These are phyloP conservation scores for Vaccinium myrtillus DNA, from an alignment of 148 eudicot genomes.

Conservation along the genomic window DNA sequence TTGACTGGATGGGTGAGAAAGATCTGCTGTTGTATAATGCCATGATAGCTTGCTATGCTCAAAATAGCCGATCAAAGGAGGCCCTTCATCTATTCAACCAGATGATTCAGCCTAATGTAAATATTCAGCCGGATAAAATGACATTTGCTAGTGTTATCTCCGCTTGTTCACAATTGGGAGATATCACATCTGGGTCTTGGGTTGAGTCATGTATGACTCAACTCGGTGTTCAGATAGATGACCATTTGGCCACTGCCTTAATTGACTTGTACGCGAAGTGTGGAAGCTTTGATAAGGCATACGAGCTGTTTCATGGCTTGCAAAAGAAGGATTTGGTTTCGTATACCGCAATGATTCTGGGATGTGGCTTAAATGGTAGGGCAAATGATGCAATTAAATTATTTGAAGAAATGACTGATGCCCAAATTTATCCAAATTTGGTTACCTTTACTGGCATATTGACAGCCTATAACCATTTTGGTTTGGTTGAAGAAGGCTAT, in stretches of 20 bases:
- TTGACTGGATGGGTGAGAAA: conserved; percentile 35
- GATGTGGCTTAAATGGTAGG: conserved; percentile 70
- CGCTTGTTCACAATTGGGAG: conserved; percentile 79
- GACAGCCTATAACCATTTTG: conserved; percentile 77
- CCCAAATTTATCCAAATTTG: conserved; percentile 51
- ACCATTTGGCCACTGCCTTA: conserved; percentile 66
- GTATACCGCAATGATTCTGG: conserved; percentile 79
- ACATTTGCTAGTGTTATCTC: conserved; percentile 75
- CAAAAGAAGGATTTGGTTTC: conserved; percentile 70
- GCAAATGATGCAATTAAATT: conserved; percentile 52
- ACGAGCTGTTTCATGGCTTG: conserved; percentile 46
- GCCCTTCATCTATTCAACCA: conserved; percentile 61
- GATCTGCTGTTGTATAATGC: conserved; percentile 57
- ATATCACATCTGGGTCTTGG: conserved; percentile 47
- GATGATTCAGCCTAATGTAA: conserved; percentile 39
- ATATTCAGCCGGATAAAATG: conserved; percentile 70
- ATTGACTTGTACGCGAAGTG: conserved; percentile 74
- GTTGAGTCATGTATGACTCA: conserved; percentile 48
- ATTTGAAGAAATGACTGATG: conserved; percentile 59
- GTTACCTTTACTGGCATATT: conserved; percentile 69
- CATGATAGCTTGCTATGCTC: conserved; percentile 85
- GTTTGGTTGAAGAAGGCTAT: conserved; percentile 80
- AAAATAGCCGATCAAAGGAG: conserved; percentile 63
- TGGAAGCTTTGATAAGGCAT: conserved; percentile 67
- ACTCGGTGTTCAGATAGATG: conserved; percentile 55